Base-by-base conservation (phyloP, 768 basidiomycete genomes). In the Russula sp. region DNA sequence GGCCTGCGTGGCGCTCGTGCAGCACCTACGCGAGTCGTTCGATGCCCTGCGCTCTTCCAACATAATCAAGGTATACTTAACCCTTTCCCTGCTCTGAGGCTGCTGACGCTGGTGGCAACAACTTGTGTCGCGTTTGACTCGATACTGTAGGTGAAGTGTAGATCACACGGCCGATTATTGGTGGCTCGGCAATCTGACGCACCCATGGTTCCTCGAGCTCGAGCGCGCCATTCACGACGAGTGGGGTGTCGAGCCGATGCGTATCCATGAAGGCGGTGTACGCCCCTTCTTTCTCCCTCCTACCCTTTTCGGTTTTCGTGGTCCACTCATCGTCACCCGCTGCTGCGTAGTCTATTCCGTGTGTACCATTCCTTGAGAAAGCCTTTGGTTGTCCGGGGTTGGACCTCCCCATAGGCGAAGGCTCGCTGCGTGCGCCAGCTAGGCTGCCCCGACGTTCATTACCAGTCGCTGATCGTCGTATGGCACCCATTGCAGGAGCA, bases 341-440 rank as follows among this genome's bases (percentile, higher is more conserved):
- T 16, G 63, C n/a, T 31, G 8, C 31, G 49, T 68, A 95, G 93
- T 93, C 92, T 6, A 94, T 98, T 57, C 97, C 97, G 4, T 92
- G 92, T 2, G 84, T 98, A 0, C 96, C 95, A 0, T 95, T 87
- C 74, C 78, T 99, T 3, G 97, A 99, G 74, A 93, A 94, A 68
- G 86, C 88, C 71, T 96, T 99, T 67, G 77, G 80, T 1, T 97
- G 94, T 59, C 88, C 85, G 53, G 93, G 93, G 20, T 79, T 98
- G 10, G 97, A 99, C 74, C 80, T 99, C 2, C 97, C 97, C 0
- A 85, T 99, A 75, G 97, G 96, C 0, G 93, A 96, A 71, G 90
- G 89, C 73, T 84, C 87, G 45, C 92, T 92, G 66, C 71, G 86
- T 76, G 1, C 18, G 8, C 44, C 7, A 18, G 34, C 27, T 57